Conservation (phyloP, 2,329 filamentous ascomycete species). For the Zasmidium angulare region DNA sequence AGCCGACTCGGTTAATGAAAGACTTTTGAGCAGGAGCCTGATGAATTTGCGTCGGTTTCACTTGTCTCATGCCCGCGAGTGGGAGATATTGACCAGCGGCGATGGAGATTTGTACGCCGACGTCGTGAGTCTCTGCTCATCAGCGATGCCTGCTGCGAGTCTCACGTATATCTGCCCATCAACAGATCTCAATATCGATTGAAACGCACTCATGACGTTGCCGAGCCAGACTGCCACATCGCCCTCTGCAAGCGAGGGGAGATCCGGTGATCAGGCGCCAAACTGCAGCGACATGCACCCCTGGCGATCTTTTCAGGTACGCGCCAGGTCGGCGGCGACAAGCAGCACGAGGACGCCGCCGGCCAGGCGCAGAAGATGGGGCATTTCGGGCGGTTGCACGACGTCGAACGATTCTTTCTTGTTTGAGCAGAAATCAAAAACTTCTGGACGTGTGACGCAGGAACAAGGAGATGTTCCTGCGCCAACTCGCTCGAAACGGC, state of each 20-base stretch:
- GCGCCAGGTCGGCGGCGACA: not conserved
- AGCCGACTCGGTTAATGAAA: not conserved
- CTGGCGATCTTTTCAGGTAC: conserved; percentile 15
- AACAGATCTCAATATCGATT: conserved; percentile 3
- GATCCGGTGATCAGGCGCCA: conserved; percentile 5
- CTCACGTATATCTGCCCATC: not conserved
- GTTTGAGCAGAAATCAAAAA: not conserved
- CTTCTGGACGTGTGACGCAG: conserved; percentile 4
- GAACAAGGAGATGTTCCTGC: conserved; percentile 2
- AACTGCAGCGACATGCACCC: conserved; percentile 3
- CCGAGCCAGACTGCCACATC: not conserved
- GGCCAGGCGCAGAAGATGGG: not conserved
- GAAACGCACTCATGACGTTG: conserved; percentile 3
- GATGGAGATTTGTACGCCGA: not conserved
- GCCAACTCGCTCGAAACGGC: conserved; percentile 2
- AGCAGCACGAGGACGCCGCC: not conserved
- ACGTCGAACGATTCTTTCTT: not conserved
- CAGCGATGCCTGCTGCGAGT: not conserved
- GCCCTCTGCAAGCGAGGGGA: not conserved
- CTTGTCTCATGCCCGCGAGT: not conserved
- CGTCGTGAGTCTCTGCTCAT: not conserved
- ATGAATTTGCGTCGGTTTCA: not conserved
- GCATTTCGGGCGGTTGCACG: not conserved
- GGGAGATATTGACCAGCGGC: not conserved
- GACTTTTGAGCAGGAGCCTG: not conserved